These are phyloP conservation scores for Capronia epimyces DNA, from an alignment of 2,329 filamentous ascomycete species.

Conservation along the genomic window DNA sequence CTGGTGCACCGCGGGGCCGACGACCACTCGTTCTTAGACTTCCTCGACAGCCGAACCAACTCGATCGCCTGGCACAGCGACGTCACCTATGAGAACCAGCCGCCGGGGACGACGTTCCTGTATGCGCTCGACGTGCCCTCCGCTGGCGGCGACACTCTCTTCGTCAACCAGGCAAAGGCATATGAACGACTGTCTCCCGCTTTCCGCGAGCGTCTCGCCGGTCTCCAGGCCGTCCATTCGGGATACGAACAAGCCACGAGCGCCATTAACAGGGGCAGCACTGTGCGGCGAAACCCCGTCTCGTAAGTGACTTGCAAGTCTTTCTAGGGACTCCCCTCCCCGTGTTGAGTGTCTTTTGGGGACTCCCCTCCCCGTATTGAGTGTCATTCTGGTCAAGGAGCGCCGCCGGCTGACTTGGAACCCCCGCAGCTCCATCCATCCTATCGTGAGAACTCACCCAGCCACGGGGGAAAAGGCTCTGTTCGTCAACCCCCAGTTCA, in stretches of 20 bases:
- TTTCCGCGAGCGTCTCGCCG: constrained; percentile 75
- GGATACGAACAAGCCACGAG: constrained; percentile 70
- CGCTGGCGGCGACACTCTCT: constrained; percentile 79
- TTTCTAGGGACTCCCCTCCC: no score
- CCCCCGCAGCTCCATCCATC: constrained; percentile 37
- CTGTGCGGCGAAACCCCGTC: constrained; percentile 39
- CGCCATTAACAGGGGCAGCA: constrained; percentile 47
- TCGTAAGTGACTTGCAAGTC: no score
- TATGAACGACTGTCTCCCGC: constrained; percentile 74
- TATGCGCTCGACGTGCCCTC: constrained; percentile 79
- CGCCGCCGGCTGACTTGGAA: not conserved
- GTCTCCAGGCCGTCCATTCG: constrained; percentile 73
- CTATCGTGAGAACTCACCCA: constrained; percentile 45
- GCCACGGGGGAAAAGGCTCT: constrained; percentile 47
- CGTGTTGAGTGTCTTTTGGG: no score
- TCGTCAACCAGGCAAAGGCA: constrained; percentile 71
- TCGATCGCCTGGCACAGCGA: constrained; percentile 81
- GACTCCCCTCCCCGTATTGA: no score
- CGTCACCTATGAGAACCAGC: constrained; percentile 80
- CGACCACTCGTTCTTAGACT: constrained; percentile 56
- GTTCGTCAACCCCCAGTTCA: constrained; percentile 48
- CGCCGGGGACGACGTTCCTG: constrained; percentile 78
- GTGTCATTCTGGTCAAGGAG: no score
- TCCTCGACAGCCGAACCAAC: constrained; percentile 66
- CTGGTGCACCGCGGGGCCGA: constrained; percentile 68